A percentile compares a stretch with the other conserved stretches of the same genome.
phyloP scores from a whole-genome alignment of 2,329 filamentous ascomycete species.

The Chaetomium olivaceum region DNA sequence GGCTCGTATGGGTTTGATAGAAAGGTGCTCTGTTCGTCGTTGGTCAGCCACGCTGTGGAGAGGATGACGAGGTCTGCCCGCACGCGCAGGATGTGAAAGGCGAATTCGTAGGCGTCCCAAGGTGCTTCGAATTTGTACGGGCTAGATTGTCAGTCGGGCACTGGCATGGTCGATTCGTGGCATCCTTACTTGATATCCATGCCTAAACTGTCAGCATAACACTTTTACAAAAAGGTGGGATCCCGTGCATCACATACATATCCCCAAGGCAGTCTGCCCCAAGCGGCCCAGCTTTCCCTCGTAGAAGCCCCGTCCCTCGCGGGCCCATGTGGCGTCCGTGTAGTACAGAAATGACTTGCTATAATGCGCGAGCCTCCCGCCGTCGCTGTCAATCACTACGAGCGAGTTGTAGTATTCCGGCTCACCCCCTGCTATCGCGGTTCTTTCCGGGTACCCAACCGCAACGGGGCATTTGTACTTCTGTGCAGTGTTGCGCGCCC shows the following conservation, averaged over 20 bases:
- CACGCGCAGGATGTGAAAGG: constrained; percentile 55
- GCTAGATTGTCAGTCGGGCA: constrained; percentile 39
- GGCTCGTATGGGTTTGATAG: constrained; percentile 48
- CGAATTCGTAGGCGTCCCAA: constrained; percentile 50
- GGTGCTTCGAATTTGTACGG: constrained; percentile 52
- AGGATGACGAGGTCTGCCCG: constrained; percentile 63
- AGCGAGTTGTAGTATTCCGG: constrained; percentile 56
- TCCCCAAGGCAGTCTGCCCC: constrained; percentile 58
- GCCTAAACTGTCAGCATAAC: constrained; percentile 32
- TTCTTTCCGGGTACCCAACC: constrained; percentile 73
- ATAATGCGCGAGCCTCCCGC: constrained; percentile 61
- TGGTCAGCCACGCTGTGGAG: constrained; percentile 67
- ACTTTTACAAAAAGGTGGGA: background rate
- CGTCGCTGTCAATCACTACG: constrained; percentile 57
- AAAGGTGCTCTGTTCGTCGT: constrained; percentile 45
- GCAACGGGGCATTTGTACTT: constrained; percentile 68
- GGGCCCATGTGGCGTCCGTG: constrained; percentile 62
- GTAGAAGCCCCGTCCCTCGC: constrained; percentile 58
- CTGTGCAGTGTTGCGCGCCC: constrained; percentile 67
- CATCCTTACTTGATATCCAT: constrained; percentile 63
- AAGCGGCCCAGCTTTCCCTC: constrained; percentile 47
- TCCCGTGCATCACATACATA: constrained; percentile 43
- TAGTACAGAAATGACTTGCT: constrained; percentile 61
- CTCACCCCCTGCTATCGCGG: constrained; percentile 40
- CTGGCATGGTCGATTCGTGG: background rate